Conservation (phyloP, 768 basidiomycete genomes). For the Mycena indigotica region DNA sequence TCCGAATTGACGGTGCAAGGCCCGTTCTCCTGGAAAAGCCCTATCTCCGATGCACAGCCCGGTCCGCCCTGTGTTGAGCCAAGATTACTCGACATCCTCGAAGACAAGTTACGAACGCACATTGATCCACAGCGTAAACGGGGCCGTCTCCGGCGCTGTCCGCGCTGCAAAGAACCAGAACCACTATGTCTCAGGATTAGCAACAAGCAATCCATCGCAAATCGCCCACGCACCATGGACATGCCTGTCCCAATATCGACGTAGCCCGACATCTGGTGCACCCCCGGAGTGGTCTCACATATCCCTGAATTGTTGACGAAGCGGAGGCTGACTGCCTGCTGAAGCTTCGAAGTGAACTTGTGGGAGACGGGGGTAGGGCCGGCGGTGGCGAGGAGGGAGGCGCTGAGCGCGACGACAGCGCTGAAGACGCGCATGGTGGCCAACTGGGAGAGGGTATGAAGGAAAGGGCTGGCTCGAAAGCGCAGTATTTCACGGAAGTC, state of each 20-base stretch:
- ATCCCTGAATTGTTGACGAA: slow-evolving; percentile 50
- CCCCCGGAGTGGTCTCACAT: slow-evolving; percentile 55
- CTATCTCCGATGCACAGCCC: slow-evolving; percentile 63
- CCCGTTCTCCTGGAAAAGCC: slow-evolving; percentile 70
- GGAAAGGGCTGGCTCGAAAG: neutral
- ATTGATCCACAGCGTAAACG: slow-evolving; percentile 65
- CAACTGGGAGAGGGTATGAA: neutral
- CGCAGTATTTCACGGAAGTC: neutral
- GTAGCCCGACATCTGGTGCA: slow-evolving; percentile 54
- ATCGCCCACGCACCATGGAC: slow-evolving; percentile 47
- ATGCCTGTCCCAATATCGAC: slow-evolving; percentile 49
- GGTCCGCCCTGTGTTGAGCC: slow-evolving; percentile 43
- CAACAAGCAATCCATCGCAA: no score
- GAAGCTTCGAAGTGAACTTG: slow-evolving; percentile 17
- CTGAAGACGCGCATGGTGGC: slow-evolving; percentile 7
- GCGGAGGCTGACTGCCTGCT: slow-evolving; percentile 20
- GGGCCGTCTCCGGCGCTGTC: slow-evolving; percentile 58
- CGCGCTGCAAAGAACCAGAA: slow-evolving; percentile 78
- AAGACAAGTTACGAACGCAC: slow-evolving; percentile 19
- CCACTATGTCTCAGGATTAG: no score
- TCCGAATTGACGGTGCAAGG: slow-evolving; percentile 64
- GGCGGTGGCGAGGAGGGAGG: slow-evolving; percentile 1
- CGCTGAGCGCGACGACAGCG: slow-evolving; percentile 5
- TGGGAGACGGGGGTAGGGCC: slow-evolving; percentile 3
- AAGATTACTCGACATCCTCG: neutral